Percentiles rank a stretch among this genome's conserved stretches.
These are phyloP conservation scores for Coffea canephora DNA, from an alignment of 257 asterid species.

Conservation along the genomic window DNA sequence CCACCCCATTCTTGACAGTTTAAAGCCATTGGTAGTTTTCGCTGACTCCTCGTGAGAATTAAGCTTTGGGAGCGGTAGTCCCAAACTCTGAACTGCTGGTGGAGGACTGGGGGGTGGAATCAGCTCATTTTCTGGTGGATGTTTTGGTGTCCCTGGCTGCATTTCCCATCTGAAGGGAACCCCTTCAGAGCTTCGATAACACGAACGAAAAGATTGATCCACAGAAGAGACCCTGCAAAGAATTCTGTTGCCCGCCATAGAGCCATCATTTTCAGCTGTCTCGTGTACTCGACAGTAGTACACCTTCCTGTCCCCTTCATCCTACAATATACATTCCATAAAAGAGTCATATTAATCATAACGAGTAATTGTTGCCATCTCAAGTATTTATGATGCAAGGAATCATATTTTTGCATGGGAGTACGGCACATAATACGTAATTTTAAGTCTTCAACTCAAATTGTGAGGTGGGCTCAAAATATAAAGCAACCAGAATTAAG, in stretches of 20 bases:
- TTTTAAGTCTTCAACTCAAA: neutral
- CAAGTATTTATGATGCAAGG: neutral
- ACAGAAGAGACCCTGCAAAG: conserved; percentile 40
- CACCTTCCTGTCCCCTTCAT: conserved; percentile 42
- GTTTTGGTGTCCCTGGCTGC: conserved; percentile 36
- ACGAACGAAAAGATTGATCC: conserved; percentile 34
- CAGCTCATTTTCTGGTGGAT: conserved; percentile 20
- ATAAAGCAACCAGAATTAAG: neutral
- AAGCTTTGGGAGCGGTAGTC: conserved; percentile 9
- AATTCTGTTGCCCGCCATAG: conserved; percentile 34
- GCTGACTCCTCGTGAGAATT: neutral
- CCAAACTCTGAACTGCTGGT: conserved; percentile 30
- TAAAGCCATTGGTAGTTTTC: neutral
- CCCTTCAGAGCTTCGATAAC: conserved; percentile 24
- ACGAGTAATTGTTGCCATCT: neutral
- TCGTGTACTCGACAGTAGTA: conserved; percentile 49
- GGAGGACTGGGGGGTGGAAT: conserved; percentile 44
- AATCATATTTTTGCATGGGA: neutral
- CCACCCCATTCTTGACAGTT: conserved; percentile 5
- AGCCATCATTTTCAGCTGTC: conserved; percentile 38
- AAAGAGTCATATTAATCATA: neutral
- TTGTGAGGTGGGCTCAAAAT: neutral
- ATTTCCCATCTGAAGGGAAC: conserved; percentile 44
- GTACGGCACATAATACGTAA: neutral
- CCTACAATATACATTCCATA: conserved; percentile 26